A percentile compares a stretch with the other conserved stretches of the same genome.
phyloP scores from a whole-genome alignment of 2,329 filamentous ascomycete species.

The Apiospora koreana region DNA sequence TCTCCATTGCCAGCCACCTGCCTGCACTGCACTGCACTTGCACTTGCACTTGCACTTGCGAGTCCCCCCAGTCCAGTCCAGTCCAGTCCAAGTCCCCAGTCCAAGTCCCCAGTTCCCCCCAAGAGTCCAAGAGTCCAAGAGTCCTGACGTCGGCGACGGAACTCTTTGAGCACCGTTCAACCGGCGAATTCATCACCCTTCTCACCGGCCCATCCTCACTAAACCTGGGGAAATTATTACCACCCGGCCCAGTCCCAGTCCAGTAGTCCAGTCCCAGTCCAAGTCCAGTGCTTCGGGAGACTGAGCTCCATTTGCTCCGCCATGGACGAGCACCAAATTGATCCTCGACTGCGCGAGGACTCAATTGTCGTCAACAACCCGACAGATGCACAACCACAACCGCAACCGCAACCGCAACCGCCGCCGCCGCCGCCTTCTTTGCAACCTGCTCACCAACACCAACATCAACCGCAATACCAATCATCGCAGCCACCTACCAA shows the following conservation, averaged over 20 bases:
- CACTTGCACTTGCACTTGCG: too few relatives aligned
- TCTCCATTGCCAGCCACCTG: neutral
- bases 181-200: conserved; percentile 11
- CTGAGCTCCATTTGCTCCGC: conserved; percentile 1
- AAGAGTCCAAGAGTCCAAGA: neutral
- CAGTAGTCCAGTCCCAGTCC: neutral
- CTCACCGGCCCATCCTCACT: conserved; percentile 10
- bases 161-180: conserved; percentile 13
- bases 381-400: conserved; percentile 3
- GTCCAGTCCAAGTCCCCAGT: too few relatives aligned
- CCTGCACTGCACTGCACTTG: neutral
- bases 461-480: neutral
- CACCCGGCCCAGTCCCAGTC: conserved; percentile 5
- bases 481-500: neutral
- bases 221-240: conserved; percentile 10
- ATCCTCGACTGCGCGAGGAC: conserved; percentile 13
- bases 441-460: neutral
- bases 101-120: too few relatives aligned
- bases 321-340: conserved; percentile 13
- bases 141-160: conserved; percentile 11
- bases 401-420: neutral
- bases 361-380: conserved; percentile 10
- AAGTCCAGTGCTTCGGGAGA: conserved; percentile 9
- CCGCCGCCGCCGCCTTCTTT: too few relatives aligned
- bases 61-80: too few relatives aligned